These are phyloP conservation scores for Chlamydomonas applanata DNA, from an alignment of 139 green algal genomes.

Conservation along the genomic window DNA sequence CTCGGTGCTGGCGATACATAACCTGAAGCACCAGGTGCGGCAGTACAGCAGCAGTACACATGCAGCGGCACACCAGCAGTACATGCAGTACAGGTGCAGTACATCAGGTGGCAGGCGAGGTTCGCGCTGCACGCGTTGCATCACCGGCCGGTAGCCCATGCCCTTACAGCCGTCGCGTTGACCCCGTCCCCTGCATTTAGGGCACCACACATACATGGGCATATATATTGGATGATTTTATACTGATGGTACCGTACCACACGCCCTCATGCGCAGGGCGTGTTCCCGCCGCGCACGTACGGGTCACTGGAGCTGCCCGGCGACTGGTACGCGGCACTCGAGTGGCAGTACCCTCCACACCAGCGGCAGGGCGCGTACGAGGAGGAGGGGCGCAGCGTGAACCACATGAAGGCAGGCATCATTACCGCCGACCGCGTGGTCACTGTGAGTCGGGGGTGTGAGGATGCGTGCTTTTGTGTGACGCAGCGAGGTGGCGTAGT, in stretches of 20 bases:
- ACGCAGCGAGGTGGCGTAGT: no score
- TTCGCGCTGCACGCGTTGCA: no score
- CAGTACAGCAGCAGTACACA: background rate
- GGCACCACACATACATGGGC: no score
- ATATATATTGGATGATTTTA: no score
- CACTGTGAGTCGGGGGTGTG: conserved; percentile 73
- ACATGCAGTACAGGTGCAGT: background rate
- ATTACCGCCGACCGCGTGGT: conserved; percentile 74
- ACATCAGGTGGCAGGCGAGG: background rate
- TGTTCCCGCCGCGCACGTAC: conserved; percentile 66
- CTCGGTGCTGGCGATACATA: conserved; percentile 85
- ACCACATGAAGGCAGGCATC: conserved; percentile 84
- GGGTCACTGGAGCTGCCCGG: conserved; percentile 63
- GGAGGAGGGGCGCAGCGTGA: conserved; percentile 81
- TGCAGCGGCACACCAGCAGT: background rate
- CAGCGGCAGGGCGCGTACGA: conserved; percentile 73
- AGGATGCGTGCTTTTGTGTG: no score
- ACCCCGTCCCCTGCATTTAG: no score
- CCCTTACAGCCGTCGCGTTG: no score
- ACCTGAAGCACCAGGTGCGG: conserved; percentile 79
- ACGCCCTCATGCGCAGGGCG: no score
- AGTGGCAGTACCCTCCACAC: conserved; percentile 85
- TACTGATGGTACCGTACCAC: no score
- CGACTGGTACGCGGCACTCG: conserved; percentile 81
- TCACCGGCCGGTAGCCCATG: no score